These are phyloP conservation scores for Aspergillus caelatus DNA, from an alignment of 2,329 filamentous ascomycete genomes.

Conservation along the genomic window DNA sequence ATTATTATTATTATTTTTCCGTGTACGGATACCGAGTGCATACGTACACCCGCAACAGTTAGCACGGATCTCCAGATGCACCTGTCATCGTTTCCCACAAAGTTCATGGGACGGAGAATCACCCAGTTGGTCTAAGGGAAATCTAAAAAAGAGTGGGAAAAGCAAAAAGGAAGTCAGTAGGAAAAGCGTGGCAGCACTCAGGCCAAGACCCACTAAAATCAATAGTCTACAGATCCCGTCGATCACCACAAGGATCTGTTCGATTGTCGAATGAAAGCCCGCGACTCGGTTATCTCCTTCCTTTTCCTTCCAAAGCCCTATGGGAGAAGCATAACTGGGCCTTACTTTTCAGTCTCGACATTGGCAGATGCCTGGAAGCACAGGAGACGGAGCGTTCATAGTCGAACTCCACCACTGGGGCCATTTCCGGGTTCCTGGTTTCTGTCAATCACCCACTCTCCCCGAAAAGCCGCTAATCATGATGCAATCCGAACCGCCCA, in stretches of 20 bases:
- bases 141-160: conserved; percentile 12
- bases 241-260: conserved; percentile 37
- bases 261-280: conserved; percentile 17
- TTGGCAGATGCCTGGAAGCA: background rate
- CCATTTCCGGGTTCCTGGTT: conserved; percentile 16
- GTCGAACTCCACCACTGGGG: conserved; percentile 12
- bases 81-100: conserved; percentile 22
- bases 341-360: conserved; percentile 2
- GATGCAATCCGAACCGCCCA: conserved; percentile 19
- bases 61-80: conserved; percentile 21
- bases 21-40: background rate
- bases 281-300: conserved; percentile 20
- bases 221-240: conserved; percentile 44
- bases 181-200: conserved; percentile 29
- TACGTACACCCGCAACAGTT: background rate
- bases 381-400: conserved; percentile 8
- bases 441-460: conserved; percentile 11
- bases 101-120: conserved; percentile 12
- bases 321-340: background rate
- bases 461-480: conserved; percentile 17
- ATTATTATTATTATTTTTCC: background rate
- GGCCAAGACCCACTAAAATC: conserved; percentile 39
- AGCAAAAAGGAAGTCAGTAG: conserved; percentile 13
- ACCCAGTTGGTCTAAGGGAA: background rate
- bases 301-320: conserved; percentile 13